These are phyloP conservation scores for Spathaspora passalidarum DNA, from an alignment of 805 yeast species.

Conservation along the genomic window DNA sequence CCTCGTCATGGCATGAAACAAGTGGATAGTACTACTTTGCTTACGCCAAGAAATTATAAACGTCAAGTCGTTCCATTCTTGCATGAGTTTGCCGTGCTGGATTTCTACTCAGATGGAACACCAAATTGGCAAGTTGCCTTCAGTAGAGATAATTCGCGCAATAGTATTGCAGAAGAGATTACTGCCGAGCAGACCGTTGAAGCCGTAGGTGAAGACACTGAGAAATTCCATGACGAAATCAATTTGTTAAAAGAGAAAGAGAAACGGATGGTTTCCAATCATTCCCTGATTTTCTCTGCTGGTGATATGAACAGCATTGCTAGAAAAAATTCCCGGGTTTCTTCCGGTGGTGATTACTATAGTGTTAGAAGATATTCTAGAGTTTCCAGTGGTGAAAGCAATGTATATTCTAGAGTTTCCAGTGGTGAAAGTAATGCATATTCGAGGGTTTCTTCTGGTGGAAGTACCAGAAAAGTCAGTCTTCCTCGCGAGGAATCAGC, in stretches of 20 bases:
- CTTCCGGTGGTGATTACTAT: not conserved
- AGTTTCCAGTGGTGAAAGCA: not conserved
- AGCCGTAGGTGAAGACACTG: not conserved
- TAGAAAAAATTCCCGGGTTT: not conserved
- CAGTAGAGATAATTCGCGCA: not conserved
- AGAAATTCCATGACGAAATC: not conserved
- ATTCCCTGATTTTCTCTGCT: slow-evolving; percentile 1
- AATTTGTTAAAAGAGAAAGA: not conserved
- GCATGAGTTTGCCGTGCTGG: not conserved
- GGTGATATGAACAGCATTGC: not conserved
- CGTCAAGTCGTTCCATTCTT: not conserved
- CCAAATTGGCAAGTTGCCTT: slow-evolving; percentile 6
- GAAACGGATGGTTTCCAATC: slow-evolving; percentile 2
- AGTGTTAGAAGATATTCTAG: not conserved
- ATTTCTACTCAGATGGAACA: slow-evolving; percentile 4
- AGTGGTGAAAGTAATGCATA: too few relatives aligned
- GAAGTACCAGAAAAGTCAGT: not conserved
- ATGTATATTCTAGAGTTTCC: too few relatives aligned
- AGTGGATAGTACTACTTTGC: not conserved
- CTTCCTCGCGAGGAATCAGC: slow-evolving; percentile 15
- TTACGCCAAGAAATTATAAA: not conserved
- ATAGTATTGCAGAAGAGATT: not conserved
- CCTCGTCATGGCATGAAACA: not conserved
- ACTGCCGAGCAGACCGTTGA: not conserved
- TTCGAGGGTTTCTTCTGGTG: too few relatives aligned